Evolutionary conservation across 2,329 filamentous ascomycete species (phyloP).

Genomic region (Ophiostoma sp.): DNA sequence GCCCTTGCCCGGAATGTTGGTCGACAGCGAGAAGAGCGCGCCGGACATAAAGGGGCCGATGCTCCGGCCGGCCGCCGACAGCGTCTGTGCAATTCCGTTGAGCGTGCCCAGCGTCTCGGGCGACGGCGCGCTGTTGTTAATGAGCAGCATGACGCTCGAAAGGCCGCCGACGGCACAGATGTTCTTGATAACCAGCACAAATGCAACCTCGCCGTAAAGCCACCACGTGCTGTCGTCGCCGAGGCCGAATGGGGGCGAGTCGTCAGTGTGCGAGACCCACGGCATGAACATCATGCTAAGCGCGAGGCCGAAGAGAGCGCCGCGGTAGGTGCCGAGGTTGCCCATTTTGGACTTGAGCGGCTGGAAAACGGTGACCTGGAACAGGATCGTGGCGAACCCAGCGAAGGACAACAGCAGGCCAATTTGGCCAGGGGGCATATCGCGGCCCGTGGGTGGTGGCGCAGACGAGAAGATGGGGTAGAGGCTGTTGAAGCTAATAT

Average conservation of each 20-base stretch:
- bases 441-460: conserved; percentile 67
- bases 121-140: conserved; percentile 88
- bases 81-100: conserved; percentile 88
- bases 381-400: conserved; percentile 77
- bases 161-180: conserved; percentile 83
- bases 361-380: conserved; percentile 82
- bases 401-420: conserved; percentile 81
- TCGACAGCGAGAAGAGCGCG: conserved; percentile 74
- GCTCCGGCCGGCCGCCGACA: conserved; percentile 84
- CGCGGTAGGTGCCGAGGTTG: conserved; percentile 77
- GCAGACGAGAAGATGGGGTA: conserved; percentile 90
- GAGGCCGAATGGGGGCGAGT: not conserved
- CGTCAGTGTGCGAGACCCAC: conserved; percentile 71
- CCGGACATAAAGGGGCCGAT: conserved; percentile 86
- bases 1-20: conserved; percentile 68
- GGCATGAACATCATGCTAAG: conserved; percentile 83
- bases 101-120: conserved; percentile 80
- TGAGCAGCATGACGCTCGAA: conserved; percentile 81
- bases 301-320: conserved; percentile 72
- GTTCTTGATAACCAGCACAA: conserved; percentile 80
- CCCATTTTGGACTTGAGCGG: conserved; percentile 71
- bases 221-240: conserved; percentile 53
- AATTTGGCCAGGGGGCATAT: conserved; percentile 70
- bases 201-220: conserved; percentile 75
- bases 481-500: conserved; percentile 90